Evolutionary conservation across 306 rosid genomes (phyloP).

Genomic region (Astragalus glycyphyllos): DNA sequence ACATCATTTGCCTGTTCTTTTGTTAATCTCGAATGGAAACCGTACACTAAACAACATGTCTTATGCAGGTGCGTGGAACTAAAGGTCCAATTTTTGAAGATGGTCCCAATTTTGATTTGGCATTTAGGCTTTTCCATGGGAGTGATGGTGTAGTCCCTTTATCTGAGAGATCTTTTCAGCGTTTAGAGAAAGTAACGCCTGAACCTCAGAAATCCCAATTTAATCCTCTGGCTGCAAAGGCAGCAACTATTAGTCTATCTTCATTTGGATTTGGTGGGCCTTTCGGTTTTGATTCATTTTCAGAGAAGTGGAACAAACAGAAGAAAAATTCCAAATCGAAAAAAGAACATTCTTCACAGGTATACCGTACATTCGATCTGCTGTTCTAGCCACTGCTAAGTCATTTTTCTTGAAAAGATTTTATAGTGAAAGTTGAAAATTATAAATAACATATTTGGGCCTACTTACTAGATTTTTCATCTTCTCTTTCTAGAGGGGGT

Average conservation of each 20-base stretch:
- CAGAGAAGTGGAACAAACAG: constrained; percentile 79
- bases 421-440: constrained; percentile 3
- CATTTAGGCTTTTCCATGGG: constrained; percentile 97
- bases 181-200: constrained; percentile 54
- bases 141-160: constrained; percentile 95
- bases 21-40: constrained; percentile 22
- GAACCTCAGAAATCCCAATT: constrained; percentile 64
- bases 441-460: constrained; percentile 6
- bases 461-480: constrained; percentile 11
- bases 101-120: constrained; percentile 94
- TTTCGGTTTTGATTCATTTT: constrained; percentile 82
- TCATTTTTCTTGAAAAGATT: constrained; percentile 9
- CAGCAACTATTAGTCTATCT: constrained; percentile 96
- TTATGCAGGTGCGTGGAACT: constrained; percentile 68
- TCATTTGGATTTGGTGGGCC: constrained; percentile 95
- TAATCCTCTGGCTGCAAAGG: constrained; percentile 96
- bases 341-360: constrained; percentile 80
- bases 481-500: background rate
- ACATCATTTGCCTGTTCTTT: constrained; percentile 10
- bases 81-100: constrained; percentile 99
- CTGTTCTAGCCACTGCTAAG: constrained; percentile 4
- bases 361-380: constrained; percentile 37
- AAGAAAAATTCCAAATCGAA: constrained; percentile 74
- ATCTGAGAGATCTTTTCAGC: constrained; percentile 65
- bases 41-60: constrained; percentile 40